Percentiles rank a stretch among this genome's conserved stretches.
These are phyloP conservation scores for Zymoseptoria ardabiliae DNA, from an alignment of 2,329 filamentous ascomycete genomes.

Conservation along the genomic window DNA sequence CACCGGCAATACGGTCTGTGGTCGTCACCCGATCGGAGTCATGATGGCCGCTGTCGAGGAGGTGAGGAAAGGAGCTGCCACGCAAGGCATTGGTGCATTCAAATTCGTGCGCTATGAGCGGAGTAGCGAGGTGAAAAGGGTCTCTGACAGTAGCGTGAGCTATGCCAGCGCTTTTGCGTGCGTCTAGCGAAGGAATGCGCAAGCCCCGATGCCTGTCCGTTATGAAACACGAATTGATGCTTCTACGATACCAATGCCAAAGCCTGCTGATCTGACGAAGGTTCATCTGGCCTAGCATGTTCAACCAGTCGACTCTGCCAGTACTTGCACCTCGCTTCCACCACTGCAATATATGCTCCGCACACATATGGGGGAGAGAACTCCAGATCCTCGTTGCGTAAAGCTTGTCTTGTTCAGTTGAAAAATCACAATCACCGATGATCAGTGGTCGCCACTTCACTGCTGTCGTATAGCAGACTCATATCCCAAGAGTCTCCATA, in stretches of 20 bases:
- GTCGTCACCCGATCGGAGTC: slow-evolving; percentile 88
- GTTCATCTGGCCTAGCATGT: too few relatives aligned
- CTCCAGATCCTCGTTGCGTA: not conserved
- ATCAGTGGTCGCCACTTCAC: too few relatives aligned
- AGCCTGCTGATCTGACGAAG: too few relatives aligned
- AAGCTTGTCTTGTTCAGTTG: not conserved
- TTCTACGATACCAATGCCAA: not conserved
- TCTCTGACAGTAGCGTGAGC: slow-evolving; percentile 78
- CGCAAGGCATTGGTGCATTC: slow-evolving; percentile 43
- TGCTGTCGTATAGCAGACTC: too few relatives aligned
- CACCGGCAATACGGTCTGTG: slow-evolving; percentile 89
- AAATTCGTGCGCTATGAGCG: slow-evolving; percentile 80
- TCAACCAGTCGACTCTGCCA: not conserved
- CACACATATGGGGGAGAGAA: not conserved
- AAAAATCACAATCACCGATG: not conserved
- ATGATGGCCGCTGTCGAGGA: slow-evolving; percentile 80
- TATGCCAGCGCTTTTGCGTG: slow-evolving; percentile 90
- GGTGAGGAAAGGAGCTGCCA: slow-evolving; percentile 33
- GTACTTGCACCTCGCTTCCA: not conserved
- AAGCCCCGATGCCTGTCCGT: not conserved
- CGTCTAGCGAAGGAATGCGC: slow-evolving; percentile 38
- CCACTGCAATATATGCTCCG: not conserved
- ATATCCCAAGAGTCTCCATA: too few relatives aligned
- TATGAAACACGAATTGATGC: not conserved
- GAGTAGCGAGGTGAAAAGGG: slow-evolving; percentile 63